phyloP scores from a whole-genome alignment of 1,284 basidiomycete species.

The Xerocomus amazonicus region DNA sequence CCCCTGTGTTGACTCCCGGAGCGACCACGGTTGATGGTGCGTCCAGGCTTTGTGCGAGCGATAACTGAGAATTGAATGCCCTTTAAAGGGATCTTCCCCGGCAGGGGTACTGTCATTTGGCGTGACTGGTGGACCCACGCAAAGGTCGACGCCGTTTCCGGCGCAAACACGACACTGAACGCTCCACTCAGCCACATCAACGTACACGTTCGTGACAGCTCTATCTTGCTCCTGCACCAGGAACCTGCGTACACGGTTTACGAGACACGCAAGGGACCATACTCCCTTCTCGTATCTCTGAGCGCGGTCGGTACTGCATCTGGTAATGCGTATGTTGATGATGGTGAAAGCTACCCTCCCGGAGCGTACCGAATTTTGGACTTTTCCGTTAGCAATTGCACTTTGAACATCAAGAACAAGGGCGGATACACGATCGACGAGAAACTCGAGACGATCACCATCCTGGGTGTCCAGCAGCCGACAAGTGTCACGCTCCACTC shows the following conservation, averaged over 20 bases:
- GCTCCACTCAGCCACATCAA: constrained; percentile 65
- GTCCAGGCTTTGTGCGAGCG: background rate
- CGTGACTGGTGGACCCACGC: constrained; percentile 75
- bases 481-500: constrained; percentile 34
- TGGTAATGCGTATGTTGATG: constrained; percentile 53
- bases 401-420: constrained; percentile 35
- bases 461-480: constrained; percentile 45
- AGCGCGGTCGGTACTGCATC: constrained; percentile 39
- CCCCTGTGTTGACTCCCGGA: constrained; percentile 67
- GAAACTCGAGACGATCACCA: constrained; percentile 42
- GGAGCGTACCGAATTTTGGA: constrained; percentile 45
- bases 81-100: constrained; percentile 56
- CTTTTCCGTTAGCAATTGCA: constrained; percentile 35
- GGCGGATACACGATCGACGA: constrained; percentile 45
- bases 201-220: constrained; percentile 54
- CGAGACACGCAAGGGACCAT: constrained; percentile 46
- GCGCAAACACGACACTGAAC: constrained; percentile 41
- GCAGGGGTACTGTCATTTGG: constrained; percentile 59
- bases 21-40: constrained; percentile 44
- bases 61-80: background rate
- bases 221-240: constrained; percentile 46
- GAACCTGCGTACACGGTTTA: constrained; percentile 48
- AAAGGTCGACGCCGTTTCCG: constrained; percentile 37
- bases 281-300: constrained; percentile 46
- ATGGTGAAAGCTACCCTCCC: constrained; percentile 51